phyloP scores from a whole-genome alignment of 306 rosid species.

The Geum urbanum region DNA sequence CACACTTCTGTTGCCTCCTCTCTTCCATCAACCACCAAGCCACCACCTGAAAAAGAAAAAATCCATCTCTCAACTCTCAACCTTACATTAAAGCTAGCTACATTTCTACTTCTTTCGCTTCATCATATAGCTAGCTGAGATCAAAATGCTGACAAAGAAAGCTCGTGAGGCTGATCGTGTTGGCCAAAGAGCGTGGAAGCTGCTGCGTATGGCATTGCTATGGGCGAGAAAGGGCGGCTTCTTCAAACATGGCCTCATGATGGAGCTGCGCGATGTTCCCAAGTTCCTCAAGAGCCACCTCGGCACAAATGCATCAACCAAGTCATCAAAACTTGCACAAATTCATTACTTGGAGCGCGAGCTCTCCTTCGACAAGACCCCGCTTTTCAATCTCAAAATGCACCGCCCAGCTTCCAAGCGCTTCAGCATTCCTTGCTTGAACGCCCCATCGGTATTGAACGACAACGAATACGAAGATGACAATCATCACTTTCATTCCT shows the following conservation, averaged over 20 bases:
- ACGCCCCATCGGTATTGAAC: conserved; percentile 52
- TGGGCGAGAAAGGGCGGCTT: conserved; percentile 83
- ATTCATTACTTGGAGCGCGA: conserved; percentile 61
- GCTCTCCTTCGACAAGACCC: conserved; percentile 79
- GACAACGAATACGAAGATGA: background rate
- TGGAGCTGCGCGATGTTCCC: conserved; percentile 58
- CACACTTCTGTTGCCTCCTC: background rate
- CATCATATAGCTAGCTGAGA: background rate
- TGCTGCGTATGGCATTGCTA: conserved; percentile 54
- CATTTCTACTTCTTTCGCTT: background rate
- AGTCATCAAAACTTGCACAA: background rate
- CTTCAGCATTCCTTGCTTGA: conserved; percentile 69
- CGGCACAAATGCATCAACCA: conserved; percentile 13
- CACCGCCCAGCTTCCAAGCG: conserved; percentile 55
- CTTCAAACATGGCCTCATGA: conserved; percentile 48
- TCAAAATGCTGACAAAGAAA: conserved; percentile 39
- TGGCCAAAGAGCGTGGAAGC: conserved; percentile 57
- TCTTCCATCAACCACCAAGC: background rate
- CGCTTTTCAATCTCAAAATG: conserved; percentile 52
- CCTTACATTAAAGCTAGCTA: background rate
- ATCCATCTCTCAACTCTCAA: background rate
- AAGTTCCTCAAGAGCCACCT: conserved; percentile 48
- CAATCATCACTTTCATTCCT: background rate
- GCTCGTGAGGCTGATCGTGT: conserved; percentile 17
- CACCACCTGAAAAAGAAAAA: background rate